Base-by-base conservation (phyloP, 305 asterid species). In the Stenogyne calaminthoides region DNA sequence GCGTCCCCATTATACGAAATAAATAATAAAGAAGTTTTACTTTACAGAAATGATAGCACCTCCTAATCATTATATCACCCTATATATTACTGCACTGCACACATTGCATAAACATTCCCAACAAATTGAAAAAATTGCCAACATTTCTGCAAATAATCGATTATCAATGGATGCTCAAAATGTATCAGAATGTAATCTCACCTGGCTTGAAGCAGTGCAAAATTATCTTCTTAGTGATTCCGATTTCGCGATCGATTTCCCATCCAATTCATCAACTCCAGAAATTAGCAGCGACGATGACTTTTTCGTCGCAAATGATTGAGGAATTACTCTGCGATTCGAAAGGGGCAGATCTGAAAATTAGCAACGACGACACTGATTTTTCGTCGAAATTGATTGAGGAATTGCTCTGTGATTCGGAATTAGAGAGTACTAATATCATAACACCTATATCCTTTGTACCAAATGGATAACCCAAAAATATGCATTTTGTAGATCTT, bases 141-240 rank as follows among this genome's bases (percentile, higher is more conserved):
- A 6, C 6, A 34, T 9, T 18, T 36, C 12, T 32, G 4, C 5
- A 1, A 32, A 60, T 42, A 1, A 4, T 37, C 12, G 15, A 34
- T 34, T 1, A 11, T 51, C 1, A 76, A 76, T 76, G 80, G 69
- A 70, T 54, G 52, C 72, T 29, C 34, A 76, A 32, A 42, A 7
- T 27, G 16, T 7, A 19, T 55, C 80, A 2, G 77, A 77, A 19
- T 42, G 67, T 37, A 73, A 67, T 40, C 3, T 11, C 2, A 19
- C 46, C 12, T 67, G 71, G 62, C 72, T 76, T 37, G 37, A 76
- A 76, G 37, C 65, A 75, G 20, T 72, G 3, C 78, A 67, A 46
- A 55, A 67, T 55, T 77, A 36, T 22, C 74, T 72, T 16, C 73
- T 77, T 39, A 16, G 27, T 49, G 81, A 77, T 55, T 62, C 15